Evolutionary conservation across 495 filamentous ascomycete species (phyloP), one percentile per base, ranked within the genome.

Genomic region (Thozetella sp.): DNA sequence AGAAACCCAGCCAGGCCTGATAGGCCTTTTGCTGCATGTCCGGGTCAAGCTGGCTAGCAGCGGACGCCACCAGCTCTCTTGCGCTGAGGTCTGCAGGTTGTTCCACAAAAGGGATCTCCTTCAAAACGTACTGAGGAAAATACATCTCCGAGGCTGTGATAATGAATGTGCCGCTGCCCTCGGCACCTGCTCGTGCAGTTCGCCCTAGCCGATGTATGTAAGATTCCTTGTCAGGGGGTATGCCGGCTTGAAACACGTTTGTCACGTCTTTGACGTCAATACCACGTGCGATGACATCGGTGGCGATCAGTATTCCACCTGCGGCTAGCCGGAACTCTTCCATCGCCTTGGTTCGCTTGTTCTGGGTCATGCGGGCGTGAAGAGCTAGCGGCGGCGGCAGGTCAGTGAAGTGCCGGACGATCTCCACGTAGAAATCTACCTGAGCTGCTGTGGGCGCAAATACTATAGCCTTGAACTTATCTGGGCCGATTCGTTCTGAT

Each of bases 251-350:
- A 55, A 93, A 81, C 62, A 93, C 87, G 58, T 90, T 86, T 37
- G 86, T 88, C 30, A 91, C 88, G 51, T 83, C 82, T 1, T 88
- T 88, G 69, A 91, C 91, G 68, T 93, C 89, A 86, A 93, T 89
- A 20, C 88, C 88, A 54, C 88, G 83, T 19, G 88, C 88, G 50
- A 91, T 83, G 23, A 91, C 87, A 67, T 91, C 88, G 17, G 85
- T 85, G 30, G 88, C 88, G 63, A 90, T 83, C 64, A 91, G 70
- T 56, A 90, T 78, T 30, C 83, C 79, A 25, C 72, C 70, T 3
- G 66, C 66, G 0, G 83, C 81, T 22, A 80, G 68, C 58, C 88
- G 88, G 78, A 88, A 91, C 20, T 79, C 73, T 17, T 83, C 78
- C 3, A 88, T 90, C 19, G 81, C 80, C 23, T 67, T 79, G 10